phyloP scores from a whole-genome alignment of 352 stramenopile genomes.

The Globisporangium spiculum region DNA sequence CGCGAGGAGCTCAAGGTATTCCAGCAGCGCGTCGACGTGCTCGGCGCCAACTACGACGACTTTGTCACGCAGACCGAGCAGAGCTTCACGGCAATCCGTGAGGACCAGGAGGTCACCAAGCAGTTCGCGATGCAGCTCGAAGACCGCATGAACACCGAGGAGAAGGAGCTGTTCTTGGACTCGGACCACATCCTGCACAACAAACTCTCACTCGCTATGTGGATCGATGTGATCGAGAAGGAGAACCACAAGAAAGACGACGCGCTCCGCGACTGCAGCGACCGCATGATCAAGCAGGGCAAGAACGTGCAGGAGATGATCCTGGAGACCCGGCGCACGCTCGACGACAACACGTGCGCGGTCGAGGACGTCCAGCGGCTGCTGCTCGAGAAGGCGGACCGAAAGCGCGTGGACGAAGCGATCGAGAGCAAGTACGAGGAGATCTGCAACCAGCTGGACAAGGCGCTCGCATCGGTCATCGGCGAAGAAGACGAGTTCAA shows the following conservation, averaged over 20 bases:
- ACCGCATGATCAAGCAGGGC: slow-evolving; percentile 81
- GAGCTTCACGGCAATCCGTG: slow-evolving; percentile 43
- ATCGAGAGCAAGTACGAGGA: slow-evolving; percentile 91
- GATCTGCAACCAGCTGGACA: slow-evolving; percentile 91
- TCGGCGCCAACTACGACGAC: slow-evolving; percentile 34
- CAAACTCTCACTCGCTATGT: slow-evolving; percentile 73
- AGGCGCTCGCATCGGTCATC: slow-evolving; percentile 79
- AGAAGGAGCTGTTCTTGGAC: slow-evolving; percentile 78
- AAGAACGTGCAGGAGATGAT: slow-evolving; percentile 87
- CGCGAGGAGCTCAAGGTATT: slow-evolving; percentile 51
- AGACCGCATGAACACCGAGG: slow-evolving; percentile 76
- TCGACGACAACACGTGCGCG: slow-evolving; percentile 83
- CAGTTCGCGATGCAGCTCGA: slow-evolving; percentile 85
- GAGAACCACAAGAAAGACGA: slow-evolving; percentile 72
- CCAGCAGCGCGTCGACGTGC: slow-evolving; percentile 45
- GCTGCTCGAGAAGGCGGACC: slow-evolving; percentile 76
- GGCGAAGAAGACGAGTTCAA: slow-evolving; percentile 90
- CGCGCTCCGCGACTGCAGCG: slow-evolving; percentile 70
- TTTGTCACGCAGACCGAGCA: slow-evolving; percentile 56
- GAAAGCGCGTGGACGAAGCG: slow-evolving; percentile 81
- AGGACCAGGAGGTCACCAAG: slow-evolving; percentile 75
- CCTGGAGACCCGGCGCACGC: slow-evolving; percentile 71
- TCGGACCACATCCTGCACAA: slow-evolving; percentile 81
- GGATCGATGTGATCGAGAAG: slow-evolving; percentile 73
- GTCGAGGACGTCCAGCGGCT: slow-evolving; percentile 81